Evolutionary conservation across 1,139 yeast species (phyloP), one percentile per base, ranked within the genome.

Genomic region (Kazachstania sp.): DNA sequence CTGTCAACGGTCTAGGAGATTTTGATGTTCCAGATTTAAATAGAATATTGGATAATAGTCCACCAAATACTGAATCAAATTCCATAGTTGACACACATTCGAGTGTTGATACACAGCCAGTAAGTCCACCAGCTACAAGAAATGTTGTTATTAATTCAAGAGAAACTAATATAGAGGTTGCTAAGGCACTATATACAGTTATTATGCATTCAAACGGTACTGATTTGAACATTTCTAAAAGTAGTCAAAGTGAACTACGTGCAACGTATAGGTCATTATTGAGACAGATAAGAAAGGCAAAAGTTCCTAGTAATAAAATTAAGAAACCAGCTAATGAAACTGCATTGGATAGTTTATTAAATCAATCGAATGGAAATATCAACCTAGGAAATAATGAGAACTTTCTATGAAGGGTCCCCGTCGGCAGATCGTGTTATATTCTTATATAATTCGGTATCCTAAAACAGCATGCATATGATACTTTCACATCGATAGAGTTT

Each of bases 171-270:
- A 54, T 62, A 9, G 60, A 60, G 30, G 55, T 63, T 32, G 66
- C 66, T 20, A 62, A 58, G 41, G 55, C 66, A 6, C 50, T 63
- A 46, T 61, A 60, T 1, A 57, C 51, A 38, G 54, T 63, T 36
- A 47, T 63, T 13, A 60, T 60, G 44, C 64, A 61, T 46, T 50
- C 59, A 0, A 63, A 61, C 37, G 49, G 60, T 6, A 54, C 58
- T 31, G 64, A 62, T 36, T 49, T 63, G 13, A 50, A 51, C 13
- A 48, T 63, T 19, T 61, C 67, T 2, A 60, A 58, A 30, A 23
- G 50, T 11, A 54, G 66, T 8, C 40, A 60, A 34, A 49, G 52
- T 45, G 67, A 63, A 45, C 46, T 63, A 8, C 43, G 47, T 32
- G 36, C 39, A 5, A 43, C 46, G 4, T 51, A 51, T 32, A 41